These are phyloP conservation scores for Trichoderma endophyticum DNA, from an alignment of 2,329 filamentous ascomycete species.

Conservation along the genomic window DNA sequence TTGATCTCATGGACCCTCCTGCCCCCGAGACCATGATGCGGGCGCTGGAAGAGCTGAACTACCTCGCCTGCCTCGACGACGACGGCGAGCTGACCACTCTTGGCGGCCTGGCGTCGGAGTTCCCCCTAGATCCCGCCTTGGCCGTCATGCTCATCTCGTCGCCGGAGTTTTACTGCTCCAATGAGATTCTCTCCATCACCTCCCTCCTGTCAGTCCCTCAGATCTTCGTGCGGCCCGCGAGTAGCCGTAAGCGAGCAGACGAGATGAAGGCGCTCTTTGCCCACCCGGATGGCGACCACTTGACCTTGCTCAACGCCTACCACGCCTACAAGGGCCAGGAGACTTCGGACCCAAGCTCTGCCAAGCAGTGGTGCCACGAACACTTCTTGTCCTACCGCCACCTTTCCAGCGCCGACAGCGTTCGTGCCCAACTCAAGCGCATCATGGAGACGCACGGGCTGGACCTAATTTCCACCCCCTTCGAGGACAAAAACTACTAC, in stretches of 20 bases:
- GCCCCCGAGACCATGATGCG: constrained; percentile 98
- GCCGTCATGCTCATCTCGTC: constrained; percentile 98
- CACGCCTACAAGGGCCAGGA: constrained; percentile 85
- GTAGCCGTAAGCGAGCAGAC: constrained; percentile 84
- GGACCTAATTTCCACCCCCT: constrained; percentile 82
- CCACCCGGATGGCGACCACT: constrained; percentile 89
- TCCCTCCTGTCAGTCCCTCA: constrained; percentile 92
- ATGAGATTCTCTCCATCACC: constrained; percentile 94
- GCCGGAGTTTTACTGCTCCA: constrained; percentile 97
- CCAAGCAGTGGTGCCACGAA: constrained; percentile 92
- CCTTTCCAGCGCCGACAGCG: constrained; percentile 88
- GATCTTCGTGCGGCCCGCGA: constrained; percentile 84
- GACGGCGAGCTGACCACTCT: constrained; percentile 88
- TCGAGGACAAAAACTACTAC: constrained; percentile 96
- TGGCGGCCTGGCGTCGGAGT: constrained; percentile 86
- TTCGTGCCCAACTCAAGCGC: constrained; percentile 83
- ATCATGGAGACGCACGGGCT: constrained; percentile 95
- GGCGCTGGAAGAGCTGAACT: constrained; percentile 95
- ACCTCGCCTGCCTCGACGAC: constrained; percentile 92
- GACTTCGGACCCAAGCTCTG: constrained; percentile 58
- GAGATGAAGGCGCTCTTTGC: constrained; percentile 96
- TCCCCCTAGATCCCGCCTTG: constrained; percentile 87
- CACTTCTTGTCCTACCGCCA: constrained; percentile 91
- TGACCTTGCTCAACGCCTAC: constrained; percentile 95
- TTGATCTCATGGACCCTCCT: constrained; percentile 97